Conservation (phyloP, 768 basidiomycete species). For the Strobilomyces confusus region DNA sequence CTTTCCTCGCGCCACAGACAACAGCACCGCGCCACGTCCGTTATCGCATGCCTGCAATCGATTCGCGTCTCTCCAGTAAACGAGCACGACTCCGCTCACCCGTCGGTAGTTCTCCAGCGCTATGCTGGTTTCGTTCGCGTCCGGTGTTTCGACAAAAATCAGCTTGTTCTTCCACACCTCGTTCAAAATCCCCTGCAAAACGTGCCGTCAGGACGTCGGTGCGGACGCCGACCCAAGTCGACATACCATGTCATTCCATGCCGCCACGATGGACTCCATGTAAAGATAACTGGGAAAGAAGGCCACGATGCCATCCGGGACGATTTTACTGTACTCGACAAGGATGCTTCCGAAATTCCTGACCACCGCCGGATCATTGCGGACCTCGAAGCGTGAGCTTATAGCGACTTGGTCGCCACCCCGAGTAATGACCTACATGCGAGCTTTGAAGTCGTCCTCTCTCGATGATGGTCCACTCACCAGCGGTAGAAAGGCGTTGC, state of each 20-base stretch:
- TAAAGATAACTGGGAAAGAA: conserved; percentile 99
- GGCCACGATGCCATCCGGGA: conserved; percentile 97
- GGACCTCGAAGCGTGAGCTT: conserved; percentile 96
- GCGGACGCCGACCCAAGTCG: neutral
- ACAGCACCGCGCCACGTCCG: conserved; percentile 91
- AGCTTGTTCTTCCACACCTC: conserved; percentile 99
- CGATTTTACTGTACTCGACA: conserved; percentile 95
- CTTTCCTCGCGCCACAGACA: conserved; percentile 97
- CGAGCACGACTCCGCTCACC: conserved; percentile 40
- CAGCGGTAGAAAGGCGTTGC: conserved; percentile 94
- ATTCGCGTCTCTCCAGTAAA: neutral
- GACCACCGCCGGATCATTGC: conserved; percentile 98
- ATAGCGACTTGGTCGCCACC: conserved; percentile 99
- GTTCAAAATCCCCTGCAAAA: conserved; percentile 84
- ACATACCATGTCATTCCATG: conserved; percentile 99
- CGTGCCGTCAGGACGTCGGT: neutral
- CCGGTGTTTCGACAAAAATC: conserved; percentile 98
- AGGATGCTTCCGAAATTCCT: conserved; percentile 98
- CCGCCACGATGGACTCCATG: conserved; percentile 99
- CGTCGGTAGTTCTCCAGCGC: conserved; percentile 96
- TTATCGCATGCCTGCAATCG: conserved; percentile 87
- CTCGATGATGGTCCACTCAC: conserved; percentile 40
- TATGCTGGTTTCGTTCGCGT: conserved; percentile 97
- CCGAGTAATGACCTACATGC: conserved; percentile 83
- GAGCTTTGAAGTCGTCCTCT: neutral